Conservation (phyloP, 1,139 yeast species). For the Pneumocystis canis region DNA sequence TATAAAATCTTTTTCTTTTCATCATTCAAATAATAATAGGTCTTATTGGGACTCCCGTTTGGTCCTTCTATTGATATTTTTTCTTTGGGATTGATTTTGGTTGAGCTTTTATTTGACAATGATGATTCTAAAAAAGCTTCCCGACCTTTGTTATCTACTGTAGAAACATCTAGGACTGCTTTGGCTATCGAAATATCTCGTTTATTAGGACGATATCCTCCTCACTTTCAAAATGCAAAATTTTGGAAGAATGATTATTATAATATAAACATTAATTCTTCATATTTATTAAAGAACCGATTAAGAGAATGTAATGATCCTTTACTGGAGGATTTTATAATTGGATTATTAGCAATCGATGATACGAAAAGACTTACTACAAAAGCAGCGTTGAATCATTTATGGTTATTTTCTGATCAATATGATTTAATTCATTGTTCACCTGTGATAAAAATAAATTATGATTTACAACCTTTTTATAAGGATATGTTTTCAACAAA, state of each 20-base stretch:
- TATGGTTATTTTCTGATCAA: neutral
- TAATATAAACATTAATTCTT: neutral
- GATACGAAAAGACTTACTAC: neutral
- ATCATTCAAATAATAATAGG: neutral
- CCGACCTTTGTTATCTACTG: neutral
- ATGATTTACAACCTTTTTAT: neutral
- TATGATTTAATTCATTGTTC: neutral
- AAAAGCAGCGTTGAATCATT: neutral
- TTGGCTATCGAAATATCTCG: slow-evolving; percentile 13
- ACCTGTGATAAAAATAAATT: neutral
- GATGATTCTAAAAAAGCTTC: neutral
- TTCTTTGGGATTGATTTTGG: slow-evolving; percentile 2
- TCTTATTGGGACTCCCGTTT: slow-evolving; percentile 4
- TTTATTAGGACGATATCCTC: neutral
- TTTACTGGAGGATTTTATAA: neutral
- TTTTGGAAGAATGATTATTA: neutral
- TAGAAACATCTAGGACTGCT: slow-evolving; percentile 1
- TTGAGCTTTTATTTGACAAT: slow-evolving; percentile 1
- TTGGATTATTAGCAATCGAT: neutral
- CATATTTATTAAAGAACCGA: neutral
- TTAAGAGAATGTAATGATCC: neutral
- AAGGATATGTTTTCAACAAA: neutral
- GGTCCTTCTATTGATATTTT: slow-evolving; percentile 4
- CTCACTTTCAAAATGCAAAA: neutral
- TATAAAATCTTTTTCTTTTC: neutral